phyloP scores from a whole-genome alignment of 2,329 filamentous ascomycete species.

The Colletotrichum abscissum region DNA sequence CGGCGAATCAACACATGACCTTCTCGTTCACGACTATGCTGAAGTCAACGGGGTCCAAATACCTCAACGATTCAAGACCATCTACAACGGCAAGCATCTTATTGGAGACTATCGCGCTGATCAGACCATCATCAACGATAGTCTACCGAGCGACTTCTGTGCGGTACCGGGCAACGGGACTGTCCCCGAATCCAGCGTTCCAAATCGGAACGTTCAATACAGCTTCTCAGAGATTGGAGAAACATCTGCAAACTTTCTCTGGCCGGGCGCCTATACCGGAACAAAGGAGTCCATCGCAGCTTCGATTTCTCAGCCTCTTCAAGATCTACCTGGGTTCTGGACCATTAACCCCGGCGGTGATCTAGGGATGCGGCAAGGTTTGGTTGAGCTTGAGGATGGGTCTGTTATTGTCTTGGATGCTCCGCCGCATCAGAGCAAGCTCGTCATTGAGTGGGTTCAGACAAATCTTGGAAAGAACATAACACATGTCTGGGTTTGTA shows the following conservation, averaged over 20 bases:
- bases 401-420: conserved; percentile 16
- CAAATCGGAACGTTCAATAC: not conserved
- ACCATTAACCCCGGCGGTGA: too few species aligned
- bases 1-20: conserved; percentile 28
- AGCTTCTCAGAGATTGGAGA: conserved; percentile 28
- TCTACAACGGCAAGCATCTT: conserved; percentile 18
- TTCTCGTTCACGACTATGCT: conserved; percentile 30
- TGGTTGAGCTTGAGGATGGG: conserved; percentile 26
- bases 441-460: conserved; percentile 35
- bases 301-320: too few species aligned
- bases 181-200: not conserved
- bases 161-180: conserved; percentile 11
- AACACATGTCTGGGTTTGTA: conserved; percentile 33
- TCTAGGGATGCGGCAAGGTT: not conserved
- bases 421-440: conserved; percentile 36
- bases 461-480: conserved; percentile 29
- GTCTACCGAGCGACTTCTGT: not conserved
- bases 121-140: not conserved
- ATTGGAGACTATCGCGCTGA: conserved; percentile 18
- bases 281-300: conserved; percentile 1
- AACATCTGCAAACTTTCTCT: conserved; percentile 28
- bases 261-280: conserved; percentile 29
- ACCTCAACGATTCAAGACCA: conserved; percentile 13
- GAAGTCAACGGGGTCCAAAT: conserved; percentile 25
- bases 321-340: too few species aligned